These are phyloP conservation scores for Ocimum tenuiflorum DNA, from an alignment of 257 asterid genomes.

Conservation along the genomic window DNA sequence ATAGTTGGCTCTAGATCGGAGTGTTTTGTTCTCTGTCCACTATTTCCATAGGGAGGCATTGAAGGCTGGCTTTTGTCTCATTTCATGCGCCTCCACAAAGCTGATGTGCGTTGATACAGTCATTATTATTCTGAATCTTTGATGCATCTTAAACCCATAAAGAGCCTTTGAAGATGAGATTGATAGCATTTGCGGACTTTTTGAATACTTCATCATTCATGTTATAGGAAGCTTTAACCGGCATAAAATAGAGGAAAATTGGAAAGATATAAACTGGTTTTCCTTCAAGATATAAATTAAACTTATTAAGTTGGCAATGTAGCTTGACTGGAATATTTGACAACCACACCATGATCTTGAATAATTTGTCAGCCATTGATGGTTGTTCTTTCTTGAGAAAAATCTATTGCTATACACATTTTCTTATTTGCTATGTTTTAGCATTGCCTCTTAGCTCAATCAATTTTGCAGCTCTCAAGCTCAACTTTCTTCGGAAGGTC, in stretches of 20 bases:
- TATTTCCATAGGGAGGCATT: not conserved
- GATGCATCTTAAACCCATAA: not conserved
- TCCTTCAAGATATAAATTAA: not conserved
- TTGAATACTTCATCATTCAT: not conserved
- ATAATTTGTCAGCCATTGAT: too few relatives aligned
- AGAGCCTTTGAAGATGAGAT: not conserved
- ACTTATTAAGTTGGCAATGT: too few relatives aligned
- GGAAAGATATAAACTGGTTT: not conserved
- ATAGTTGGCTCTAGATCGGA: not conserved
- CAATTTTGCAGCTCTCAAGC: conserved; percentile 59
- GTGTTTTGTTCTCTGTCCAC: not conserved
- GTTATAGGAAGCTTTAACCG: not conserved
- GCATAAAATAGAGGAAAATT: not conserved
- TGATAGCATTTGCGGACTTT: not conserved
- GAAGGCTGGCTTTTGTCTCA: not conserved
- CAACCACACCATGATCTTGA: not conserved
- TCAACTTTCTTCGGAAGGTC: conserved; percentile 73
- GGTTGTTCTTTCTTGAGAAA: not conserved
- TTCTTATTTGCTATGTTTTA: not conserved
- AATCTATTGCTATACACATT: conserved; percentile 13
- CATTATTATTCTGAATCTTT: not conserved
- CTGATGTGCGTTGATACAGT: not conserved
- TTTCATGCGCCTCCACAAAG: not conserved
- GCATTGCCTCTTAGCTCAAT: not conserved
- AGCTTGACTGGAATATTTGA: not conserved